Conservation (phyloP, 2,329 filamentous ascomycete genomes). For the Dactylellina cionopaga region DNA sequence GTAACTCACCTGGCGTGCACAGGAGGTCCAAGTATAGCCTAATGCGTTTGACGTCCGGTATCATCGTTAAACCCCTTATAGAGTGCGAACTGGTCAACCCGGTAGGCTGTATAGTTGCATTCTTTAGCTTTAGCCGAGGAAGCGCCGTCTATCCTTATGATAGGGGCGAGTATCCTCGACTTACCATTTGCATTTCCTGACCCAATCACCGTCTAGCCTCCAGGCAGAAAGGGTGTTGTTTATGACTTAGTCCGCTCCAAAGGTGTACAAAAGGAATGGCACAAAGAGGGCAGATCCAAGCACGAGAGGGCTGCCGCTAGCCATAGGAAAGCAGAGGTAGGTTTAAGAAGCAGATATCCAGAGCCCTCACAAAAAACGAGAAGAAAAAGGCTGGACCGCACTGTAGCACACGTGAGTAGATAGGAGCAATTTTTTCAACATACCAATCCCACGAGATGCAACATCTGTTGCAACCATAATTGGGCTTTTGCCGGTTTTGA, state of each 20-base stretch:
- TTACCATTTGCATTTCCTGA: conserved; percentile 52
- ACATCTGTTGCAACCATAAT: conserved; percentile 95
- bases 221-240: conserved; percentile 24
- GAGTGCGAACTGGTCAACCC: conserved; percentile 49
- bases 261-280: conserved; percentile 19
- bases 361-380: conserved; percentile 26
- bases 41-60: conserved; percentile 47
- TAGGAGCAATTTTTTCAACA: conserved; percentile 78
- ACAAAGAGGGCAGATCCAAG: conserved; percentile 39
- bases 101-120: conserved; percentile 50
- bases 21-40: conserved; percentile 49
- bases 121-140: conserved; percentile 51
- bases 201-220: conserved; percentile 36
- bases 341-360: conserved; percentile 53
- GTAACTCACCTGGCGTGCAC: conserved; percentile 53
- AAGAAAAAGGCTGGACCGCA: conserved; percentile 48
- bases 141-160: conserved; percentile 51
- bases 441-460: conserved; percentile 91
- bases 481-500: conserved; percentile 89
- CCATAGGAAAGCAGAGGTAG: conserved; percentile 45
- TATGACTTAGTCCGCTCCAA: conserved; percentile 35
- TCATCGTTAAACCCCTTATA: conserved; percentile 43
- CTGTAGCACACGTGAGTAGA: conserved; percentile 51
- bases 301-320: conserved; percentile 25
- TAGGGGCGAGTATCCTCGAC: conserved; percentile 52